Base-by-base conservation (phyloP, 805 yeast species). In the Saccharomycopsis sp. region DNA sequence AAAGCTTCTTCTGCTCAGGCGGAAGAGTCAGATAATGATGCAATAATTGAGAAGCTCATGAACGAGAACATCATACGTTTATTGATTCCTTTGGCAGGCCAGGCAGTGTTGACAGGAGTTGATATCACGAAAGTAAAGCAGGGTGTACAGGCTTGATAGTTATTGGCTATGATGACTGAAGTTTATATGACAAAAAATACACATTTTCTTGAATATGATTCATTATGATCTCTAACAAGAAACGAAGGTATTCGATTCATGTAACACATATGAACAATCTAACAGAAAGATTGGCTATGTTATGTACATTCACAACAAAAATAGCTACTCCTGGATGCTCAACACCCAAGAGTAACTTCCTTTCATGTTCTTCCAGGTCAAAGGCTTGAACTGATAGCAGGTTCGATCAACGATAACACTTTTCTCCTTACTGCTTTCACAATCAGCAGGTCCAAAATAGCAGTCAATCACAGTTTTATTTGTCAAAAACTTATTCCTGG, bases 11-110 rank as follows among this genome's bases (percentile, higher is more conserved):
- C 48, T 44, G 7, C 48, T 44, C 16, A 12, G 18, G 48, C 8
- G 21, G 12, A 18, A n/a, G 21, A 44, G 8, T 16, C 48, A 2
- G 34, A 50, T 16, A 34, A 24, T 46, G 46, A 57, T 14, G 44
- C 46, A 21, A 51, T 57, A 24, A 34, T 57, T n/a, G 48, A 46
- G 34, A 18, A 76, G 29, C 18, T 57, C n/a, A 37, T 24, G 34
- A 24, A 23, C 21, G 51, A 41, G 24, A 41, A 58, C 40, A 58
- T 58, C 18, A 41, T 58, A 5, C 34, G 61, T 15, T 14, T 58
- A 2, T 15, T 58, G 53, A 55, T 58, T n/a, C 61, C 61, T 2
- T 40, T 58, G 23, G 61, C 61, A 2, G 57, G 58, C 1, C 58
- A 58, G 40, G 61, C 57, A 7, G 50, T 54, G 3, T 29, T 58